Percentiles rank a stretch among this genome's conserved stretches.
Evolutionary conservation across 257 asterid species (phyloP).

Genomic region (Solanum sitiens): DNA sequence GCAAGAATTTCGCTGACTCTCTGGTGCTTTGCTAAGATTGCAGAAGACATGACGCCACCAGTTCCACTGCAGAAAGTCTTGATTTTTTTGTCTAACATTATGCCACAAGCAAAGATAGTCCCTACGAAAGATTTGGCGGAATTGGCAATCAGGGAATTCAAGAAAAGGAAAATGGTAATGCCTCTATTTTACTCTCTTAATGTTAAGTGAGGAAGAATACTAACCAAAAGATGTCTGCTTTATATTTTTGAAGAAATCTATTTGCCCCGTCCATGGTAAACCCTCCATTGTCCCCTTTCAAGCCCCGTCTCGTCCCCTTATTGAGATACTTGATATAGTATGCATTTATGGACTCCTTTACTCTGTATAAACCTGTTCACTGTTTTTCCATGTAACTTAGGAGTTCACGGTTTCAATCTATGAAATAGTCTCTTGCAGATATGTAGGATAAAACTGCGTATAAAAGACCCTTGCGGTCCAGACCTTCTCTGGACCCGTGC

Average conservation of each 20-base stretch:
- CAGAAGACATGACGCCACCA: slow-evolving; percentile 89
- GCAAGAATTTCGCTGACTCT: slow-evolving; percentile 6
- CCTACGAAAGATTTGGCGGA: slow-evolving; percentile 85
- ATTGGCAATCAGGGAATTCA: slow-evolving; percentile 66
- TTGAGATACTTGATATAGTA: neutral
- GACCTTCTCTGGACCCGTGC: neutral
- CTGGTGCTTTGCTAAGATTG: slow-evolving; percentile 38
- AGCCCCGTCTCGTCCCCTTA: neutral
- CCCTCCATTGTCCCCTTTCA: neutral
- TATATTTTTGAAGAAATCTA: neutral
- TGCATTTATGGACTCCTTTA: neutral
- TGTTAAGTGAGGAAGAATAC: neutral
- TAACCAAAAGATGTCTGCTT: neutral
- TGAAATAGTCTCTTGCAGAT: neutral
- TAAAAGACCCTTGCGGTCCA: neutral
- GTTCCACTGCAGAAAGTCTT: slow-evolving; percentile 63
- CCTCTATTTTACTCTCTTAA: neutral
- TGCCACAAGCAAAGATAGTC: slow-evolving; percentile 89
- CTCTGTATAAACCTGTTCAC: neutral
- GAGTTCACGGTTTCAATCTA: neutral
- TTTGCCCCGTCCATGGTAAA: neutral
- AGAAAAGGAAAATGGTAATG: slow-evolving; percentile 61
- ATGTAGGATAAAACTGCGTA: neutral
- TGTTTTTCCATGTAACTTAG: neutral
- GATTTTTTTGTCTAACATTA: slow-evolving; percentile 47